Conservation (phyloP, 257 asterid genomes). For the Rhazya stricta region DNA sequence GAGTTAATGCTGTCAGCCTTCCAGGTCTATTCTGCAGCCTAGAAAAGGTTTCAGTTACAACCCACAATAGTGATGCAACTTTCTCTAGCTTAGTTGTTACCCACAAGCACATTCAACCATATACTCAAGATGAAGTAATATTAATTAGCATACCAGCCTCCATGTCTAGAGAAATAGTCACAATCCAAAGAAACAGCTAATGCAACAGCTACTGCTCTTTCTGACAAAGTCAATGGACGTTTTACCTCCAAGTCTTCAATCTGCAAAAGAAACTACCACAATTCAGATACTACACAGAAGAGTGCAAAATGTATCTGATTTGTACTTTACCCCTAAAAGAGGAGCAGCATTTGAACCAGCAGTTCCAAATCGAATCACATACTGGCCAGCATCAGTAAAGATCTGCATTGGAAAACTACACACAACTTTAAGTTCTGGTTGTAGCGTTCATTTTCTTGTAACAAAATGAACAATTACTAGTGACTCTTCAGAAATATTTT, state of each 20-base stretch:
- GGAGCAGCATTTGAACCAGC: slow-evolving; percentile 48
- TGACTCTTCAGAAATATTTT: neutral
- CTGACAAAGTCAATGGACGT: slow-evolving; percentile 70
- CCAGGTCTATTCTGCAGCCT: neutral
- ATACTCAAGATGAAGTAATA: neutral
- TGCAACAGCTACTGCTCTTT: slow-evolving; percentile 89
- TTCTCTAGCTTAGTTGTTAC: neutral
- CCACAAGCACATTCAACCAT: neutral
- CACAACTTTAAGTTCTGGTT: slow-evolving; percentile 7
- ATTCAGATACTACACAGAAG: slow-evolving; percentile 14
- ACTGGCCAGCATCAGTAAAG: slow-evolving; percentile 96
- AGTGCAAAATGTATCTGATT: no score
- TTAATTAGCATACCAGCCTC: slow-evolving; percentile 68
- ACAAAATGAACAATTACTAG: slow-evolving; percentile 1
- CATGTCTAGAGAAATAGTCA: slow-evolving; percentile 89
- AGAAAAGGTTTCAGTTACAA: neutral
- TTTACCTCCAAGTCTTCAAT: slow-evolving; percentile 61
- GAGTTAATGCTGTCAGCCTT: no score
- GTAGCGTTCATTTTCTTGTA: slow-evolving; percentile 12
- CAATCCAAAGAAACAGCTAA: slow-evolving; percentile 87
- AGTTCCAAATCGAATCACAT: slow-evolving; percentile 80
- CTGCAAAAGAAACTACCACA: slow-evolving; percentile 33
- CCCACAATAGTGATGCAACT: neutral
- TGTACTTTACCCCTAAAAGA: slow-evolving; percentile 52
- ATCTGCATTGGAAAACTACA: slow-evolving; percentile 44